Percentiles rank a stretch among this genome's conserved stretches.
These are phyloP conservation scores for Mangifera indica DNA, from an alignment of 345 rosid species.

Conservation along the genomic window DNA sequence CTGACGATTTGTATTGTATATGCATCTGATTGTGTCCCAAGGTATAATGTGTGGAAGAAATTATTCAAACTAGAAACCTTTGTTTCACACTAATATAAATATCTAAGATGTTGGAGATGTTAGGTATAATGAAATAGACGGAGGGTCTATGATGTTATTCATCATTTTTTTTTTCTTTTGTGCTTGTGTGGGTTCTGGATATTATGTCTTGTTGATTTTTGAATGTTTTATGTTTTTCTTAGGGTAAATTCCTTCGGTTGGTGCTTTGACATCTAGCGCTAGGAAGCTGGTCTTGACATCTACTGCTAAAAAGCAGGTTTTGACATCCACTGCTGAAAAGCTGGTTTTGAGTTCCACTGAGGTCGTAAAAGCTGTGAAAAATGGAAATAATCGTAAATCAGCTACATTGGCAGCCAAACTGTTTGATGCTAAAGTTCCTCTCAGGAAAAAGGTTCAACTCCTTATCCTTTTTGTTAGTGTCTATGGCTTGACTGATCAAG, in stretches of 20 bases:
- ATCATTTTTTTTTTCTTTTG: no score
- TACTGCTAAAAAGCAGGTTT: background rate
- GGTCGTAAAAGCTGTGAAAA: slow-evolving; percentile 13
- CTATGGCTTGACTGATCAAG: no score
- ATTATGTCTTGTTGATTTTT: background rate
- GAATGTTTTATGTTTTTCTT: background rate
- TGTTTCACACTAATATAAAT: no score
- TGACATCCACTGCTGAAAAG: slow-evolving; percentile 33
- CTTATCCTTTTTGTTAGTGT: background rate
- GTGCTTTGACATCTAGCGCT: background rate
- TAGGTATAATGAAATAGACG: background rate
- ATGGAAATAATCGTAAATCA: slow-evolving; percentile 20
- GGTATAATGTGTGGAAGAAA: no score
- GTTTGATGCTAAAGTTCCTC: slow-evolving; percentile 47
- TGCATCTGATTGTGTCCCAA: no score
- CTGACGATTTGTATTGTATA: no score
- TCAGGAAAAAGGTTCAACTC: slow-evolving; percentile 44
- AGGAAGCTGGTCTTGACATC: background rate
- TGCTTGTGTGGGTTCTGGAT: background rate
- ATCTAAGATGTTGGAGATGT: background rate
- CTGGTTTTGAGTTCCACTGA: slow-evolving; percentile 21
- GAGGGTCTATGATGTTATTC: no score
- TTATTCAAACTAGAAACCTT: no score
- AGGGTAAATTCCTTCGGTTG: slow-evolving; percentile 3
- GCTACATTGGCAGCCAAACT: slow-evolving; percentile 30